A percentile compares a stretch with the other conserved stretches of the same genome.
phyloP scores from a whole-genome alignment of 768 basidiomycete genomes.

The Auricularia auricula-judae region DNA sequence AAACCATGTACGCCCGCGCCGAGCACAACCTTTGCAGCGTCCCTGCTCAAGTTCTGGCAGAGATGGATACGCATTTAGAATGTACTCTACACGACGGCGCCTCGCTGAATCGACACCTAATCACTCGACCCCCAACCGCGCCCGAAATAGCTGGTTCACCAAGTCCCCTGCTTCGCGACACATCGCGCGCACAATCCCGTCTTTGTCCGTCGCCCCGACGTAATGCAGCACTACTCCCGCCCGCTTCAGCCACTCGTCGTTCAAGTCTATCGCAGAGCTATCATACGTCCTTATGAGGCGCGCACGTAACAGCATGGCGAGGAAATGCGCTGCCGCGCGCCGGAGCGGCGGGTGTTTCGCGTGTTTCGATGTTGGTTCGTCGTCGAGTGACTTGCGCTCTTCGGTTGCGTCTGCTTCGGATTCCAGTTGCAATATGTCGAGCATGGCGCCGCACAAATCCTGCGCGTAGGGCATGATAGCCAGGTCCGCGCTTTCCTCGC shows the following conservation, averaged over 20 bases:
- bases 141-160: slow-evolving; percentile 8
- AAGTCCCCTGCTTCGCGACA: slow-evolving; percentile 55
- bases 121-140: not conserved
- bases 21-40: not conserved
- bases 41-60: not conserved
- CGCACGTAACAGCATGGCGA: slow-evolving; percentile 57
- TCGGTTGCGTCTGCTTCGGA: slow-evolving; percentile 17
- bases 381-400: slow-evolving; percentile 28
- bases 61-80: not conserved
- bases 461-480: slow-evolving; percentile 52
- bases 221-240: slow-evolving; percentile 56
- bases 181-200: slow-evolving; percentile 62
- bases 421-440: slow-evolving; percentile 69
- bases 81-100: not conserved
- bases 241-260: slow-evolving; percentile 29
- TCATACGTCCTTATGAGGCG: slow-evolving; percentile 43
- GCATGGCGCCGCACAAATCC: slow-evolving; percentile 53
- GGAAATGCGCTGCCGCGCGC: slow-evolving; percentile 78
- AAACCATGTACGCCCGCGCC: not conserved
- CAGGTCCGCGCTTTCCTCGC: slow-evolving; percentile 50
- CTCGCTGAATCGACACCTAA: not conserved
- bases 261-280: not conserved
- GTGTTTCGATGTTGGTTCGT: slow-evolving; percentile 44
- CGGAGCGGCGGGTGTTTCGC: slow-evolving; percentile 70
- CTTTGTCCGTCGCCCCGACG: slow-evolving; percentile 59